Conservation (phyloP, 768 basidiomycete species). For the Amanita pseudoporphyria region DNA sequence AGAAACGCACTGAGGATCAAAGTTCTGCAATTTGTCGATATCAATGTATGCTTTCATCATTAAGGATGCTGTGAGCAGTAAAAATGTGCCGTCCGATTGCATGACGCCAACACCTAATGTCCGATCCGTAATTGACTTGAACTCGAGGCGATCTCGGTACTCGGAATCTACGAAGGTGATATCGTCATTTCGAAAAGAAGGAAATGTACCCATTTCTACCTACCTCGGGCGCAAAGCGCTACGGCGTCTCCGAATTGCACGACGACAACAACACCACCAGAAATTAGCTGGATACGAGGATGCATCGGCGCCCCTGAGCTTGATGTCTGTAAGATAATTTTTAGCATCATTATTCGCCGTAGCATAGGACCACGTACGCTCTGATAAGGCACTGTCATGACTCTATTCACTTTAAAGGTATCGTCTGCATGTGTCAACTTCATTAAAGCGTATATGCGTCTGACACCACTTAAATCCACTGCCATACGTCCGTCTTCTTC, state of each 20-base stretch:
- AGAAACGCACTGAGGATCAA: constrained; percentile 53
- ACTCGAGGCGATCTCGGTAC: constrained; percentile 62
- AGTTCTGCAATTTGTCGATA: constrained; percentile 47
- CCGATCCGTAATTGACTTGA: constrained; percentile 57
- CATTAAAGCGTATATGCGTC: constrained; percentile 57
- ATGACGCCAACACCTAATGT: constrained; percentile 63
- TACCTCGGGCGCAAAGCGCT: constrained; percentile 61
- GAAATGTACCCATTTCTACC: not conserved
- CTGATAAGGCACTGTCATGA: constrained; percentile 65
- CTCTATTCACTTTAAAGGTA: constrained; percentile 33
- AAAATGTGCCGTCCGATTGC: constrained; percentile 35
- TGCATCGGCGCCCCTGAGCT: constrained; percentile 63
- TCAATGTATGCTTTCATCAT: constrained; percentile 63
- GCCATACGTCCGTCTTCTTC: constrained; percentile 33
- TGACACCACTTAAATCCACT: constrained; percentile 34
- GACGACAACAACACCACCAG: constrained; percentile 47
- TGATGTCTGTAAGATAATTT: constrained; percentile 35
- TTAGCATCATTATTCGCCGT: not conserved
- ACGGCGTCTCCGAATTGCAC: constrained; percentile 74
- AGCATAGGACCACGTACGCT: constrained; percentile 36
- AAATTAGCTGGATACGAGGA: constrained; percentile 53
- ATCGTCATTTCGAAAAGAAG: not conserved
- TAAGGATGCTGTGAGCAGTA: constrained; percentile 56
- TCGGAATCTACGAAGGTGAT: constrained; percentile 41
- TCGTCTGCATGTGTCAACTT: constrained; percentile 35